Percentiles rank a stretch among this genome's conserved stretches.
Evolutionary conservation across 2,329 filamentous ascomycete species (phyloP).

Genomic region (Sarocladiaceae sp.): DNA sequence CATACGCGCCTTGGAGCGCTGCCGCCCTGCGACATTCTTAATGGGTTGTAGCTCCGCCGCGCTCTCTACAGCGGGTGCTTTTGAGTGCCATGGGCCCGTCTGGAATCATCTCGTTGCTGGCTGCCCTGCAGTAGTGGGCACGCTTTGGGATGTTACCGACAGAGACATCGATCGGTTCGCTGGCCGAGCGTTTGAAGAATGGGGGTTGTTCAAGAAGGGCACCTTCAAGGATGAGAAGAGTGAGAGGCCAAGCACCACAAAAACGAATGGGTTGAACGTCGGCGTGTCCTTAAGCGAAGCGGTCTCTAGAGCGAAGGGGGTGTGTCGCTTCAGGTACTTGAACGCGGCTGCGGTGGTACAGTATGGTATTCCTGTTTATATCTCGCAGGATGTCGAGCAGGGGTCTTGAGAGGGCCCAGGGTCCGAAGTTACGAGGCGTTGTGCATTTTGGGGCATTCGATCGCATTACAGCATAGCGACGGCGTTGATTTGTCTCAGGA

Average conservation of each 20-base stretch:
- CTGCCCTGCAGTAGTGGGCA: slow-evolving; percentile 81
- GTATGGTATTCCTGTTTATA: slow-evolving; percentile 90
- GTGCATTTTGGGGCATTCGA: neutral
- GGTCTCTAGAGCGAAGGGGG: slow-evolving; percentile 66
- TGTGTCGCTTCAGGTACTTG: slow-evolving; percentile 85
- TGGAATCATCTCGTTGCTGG: slow-evolving; percentile 90
- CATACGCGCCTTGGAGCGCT: slow-evolving; percentile 72
- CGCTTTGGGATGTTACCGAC: slow-evolving; percentile 97
- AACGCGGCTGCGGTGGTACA: slow-evolving; percentile 92
- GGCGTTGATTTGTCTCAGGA: neutral
- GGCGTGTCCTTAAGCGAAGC: slow-evolving; percentile 68
- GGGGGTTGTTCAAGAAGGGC: slow-evolving; percentile 66
- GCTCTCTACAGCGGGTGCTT: slow-evolving; percentile 73
- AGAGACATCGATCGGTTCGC: slow-evolving; percentile 95
- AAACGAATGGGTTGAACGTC: slow-evolving; percentile 22
- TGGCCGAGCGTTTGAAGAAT: slow-evolving; percentile 71
- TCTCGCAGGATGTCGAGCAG: slow-evolving; percentile 30
- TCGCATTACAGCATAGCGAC: neutral
- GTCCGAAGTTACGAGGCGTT: neutral
- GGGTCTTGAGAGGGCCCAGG: too few relatives aligned
- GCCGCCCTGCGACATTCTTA: slow-evolving; percentile 73
- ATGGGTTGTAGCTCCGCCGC: slow-evolving; percentile 92
- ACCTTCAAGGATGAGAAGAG: slow-evolving; percentile 32
- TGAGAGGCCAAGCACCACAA: slow-evolving; percentile 22
- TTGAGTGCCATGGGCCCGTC: slow-evolving; percentile 86